Percentiles rank a stretch among this genome's conserved stretches.
Conservation (phyloP, 1,284 basidiomycete species). For the Porogramme epimiltina region DNA sequence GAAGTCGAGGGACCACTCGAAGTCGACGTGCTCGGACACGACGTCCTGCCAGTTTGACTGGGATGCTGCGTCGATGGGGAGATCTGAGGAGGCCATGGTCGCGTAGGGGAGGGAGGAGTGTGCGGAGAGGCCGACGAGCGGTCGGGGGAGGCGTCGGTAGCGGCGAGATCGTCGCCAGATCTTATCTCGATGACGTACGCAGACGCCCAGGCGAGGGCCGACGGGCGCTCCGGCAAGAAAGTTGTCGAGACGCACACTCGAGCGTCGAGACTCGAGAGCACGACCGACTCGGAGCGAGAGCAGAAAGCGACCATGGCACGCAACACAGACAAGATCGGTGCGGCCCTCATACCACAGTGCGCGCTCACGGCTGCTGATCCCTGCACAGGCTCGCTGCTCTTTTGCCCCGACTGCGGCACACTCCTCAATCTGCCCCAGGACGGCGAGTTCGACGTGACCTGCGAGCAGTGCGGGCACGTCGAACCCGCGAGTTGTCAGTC, state of each 20-base stretch:
- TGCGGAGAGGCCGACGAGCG: not conserved
- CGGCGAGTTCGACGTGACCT: conserved; percentile 75
- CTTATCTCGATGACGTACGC: not conserved
- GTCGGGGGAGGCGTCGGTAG: conserved; percentile 7
- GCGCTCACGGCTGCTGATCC: not conserved
- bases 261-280: not conserved
- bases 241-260: too few relatives aligned
- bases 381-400: conserved; percentile 80
- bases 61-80: conserved; percentile 63
- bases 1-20: conserved; percentile 90
- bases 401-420: conserved; percentile 92
- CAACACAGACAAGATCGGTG: conserved; percentile 36
- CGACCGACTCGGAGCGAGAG: not conserved
- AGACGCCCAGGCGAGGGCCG: not conserved
- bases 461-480: conserved; percentile 86
- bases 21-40: conserved; percentile 65
- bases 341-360: not conserved
- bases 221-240: not conserved
- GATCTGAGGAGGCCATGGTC: not conserved
- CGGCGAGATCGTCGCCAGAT: not conserved
- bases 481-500: conserved; percentile 87
- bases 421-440: conserved; percentile 85
- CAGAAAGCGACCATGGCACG: conserved; percentile 15
- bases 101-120: not conserved
- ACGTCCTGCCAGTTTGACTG: conserved; percentile 82